phyloP scores from a whole-genome alignment of 1,139 yeast species.

The Nadsonia commutata region DNA sequence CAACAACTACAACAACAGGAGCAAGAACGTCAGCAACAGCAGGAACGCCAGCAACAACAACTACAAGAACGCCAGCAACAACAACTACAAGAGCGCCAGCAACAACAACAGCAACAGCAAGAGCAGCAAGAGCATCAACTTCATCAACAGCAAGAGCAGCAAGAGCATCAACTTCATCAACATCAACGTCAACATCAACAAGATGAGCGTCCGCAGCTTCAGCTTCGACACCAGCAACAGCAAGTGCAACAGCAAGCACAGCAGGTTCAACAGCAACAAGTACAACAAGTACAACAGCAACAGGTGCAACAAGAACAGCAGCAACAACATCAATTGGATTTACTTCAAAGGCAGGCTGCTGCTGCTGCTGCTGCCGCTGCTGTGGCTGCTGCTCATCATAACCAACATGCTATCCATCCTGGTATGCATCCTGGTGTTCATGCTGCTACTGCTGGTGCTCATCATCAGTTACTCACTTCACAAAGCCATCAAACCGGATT shows the following conservation, averaged over 20 bases:
- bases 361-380: conserved; percentile 6
- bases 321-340: conserved; percentile 3
- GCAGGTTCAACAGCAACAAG: conserved; percentile 5
- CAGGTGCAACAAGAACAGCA: conserved; percentile 5
- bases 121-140: conserved; percentile 5
- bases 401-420: background rate
- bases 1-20: conserved; percentile 3
- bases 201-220: background rate
- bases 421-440: background rate
- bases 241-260: conserved; percentile 5
- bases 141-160: conserved; percentile 5
- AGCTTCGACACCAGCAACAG: conserved; percentile 5
- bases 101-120: conserved; percentile 6
- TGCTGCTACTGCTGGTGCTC: background rate
- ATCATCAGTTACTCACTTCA: background rate
- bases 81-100: conserved; percentile 1
- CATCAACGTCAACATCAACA: conserved; percentile 5
- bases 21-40: conserved; percentile 3
- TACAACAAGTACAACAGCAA: conserved; percentile 2
- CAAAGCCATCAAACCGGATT: background rate
- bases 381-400: conserved; percentile 4
- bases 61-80: conserved; percentile 5
- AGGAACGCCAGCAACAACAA: conserved; percentile 4
- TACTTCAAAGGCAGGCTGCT: conserved; percentile 1
- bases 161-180: conserved; percentile 2